These are phyloP conservation scores for Hericium coralloides DNA, from an alignment of 768 basidiomycete genomes.

Conservation along the genomic window DNA sequence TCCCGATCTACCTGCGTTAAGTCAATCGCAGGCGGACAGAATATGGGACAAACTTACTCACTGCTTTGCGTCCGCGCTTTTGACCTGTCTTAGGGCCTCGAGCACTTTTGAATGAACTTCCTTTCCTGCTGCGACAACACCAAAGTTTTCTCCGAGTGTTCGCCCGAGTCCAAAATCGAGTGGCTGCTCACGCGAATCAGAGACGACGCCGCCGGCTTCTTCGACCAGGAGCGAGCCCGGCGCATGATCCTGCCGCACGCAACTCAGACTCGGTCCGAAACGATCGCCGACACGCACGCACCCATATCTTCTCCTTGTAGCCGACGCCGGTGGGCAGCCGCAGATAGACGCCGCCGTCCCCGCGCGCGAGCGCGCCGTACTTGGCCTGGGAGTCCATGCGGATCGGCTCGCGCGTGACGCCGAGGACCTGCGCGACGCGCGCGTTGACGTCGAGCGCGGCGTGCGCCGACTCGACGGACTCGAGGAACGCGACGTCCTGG, in stretches of 20 bases:
- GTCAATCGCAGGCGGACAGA: too few species aligned
- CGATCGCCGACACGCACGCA: constrained; percentile 21
- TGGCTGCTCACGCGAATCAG: constrained; percentile 67
- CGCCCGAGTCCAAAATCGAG: constrained; percentile 85
- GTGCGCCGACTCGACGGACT: constrained; percentile 89
- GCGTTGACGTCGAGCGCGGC: constrained; percentile 83
- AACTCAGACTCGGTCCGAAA: too few species aligned
- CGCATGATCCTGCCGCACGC: constrained; percentile 67
- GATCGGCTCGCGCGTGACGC: constrained; percentile 53
- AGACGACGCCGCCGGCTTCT: constrained; percentile 87
- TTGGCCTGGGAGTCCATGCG: constrained; percentile 98
- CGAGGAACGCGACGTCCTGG: constrained; percentile 60
- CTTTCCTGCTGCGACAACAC: constrained; percentile 76
- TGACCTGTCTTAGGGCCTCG: constrained; percentile 60
- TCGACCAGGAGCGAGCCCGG: constrained; percentile 75
- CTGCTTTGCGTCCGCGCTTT: neutral
- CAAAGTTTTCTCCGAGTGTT: constrained; percentile 79
- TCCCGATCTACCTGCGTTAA: too few species aligned
- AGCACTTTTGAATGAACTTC: constrained; percentile 63
- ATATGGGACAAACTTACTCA: neutral
- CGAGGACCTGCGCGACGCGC: constrained; percentile 56
- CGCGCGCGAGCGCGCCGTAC: constrained; percentile 78
- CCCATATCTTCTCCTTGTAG: constrained; percentile 97
- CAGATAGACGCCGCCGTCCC: constrained; percentile 67
- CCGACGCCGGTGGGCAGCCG: constrained; percentile 70